Evolutionary conservation across 2,329 filamentous ascomycete species (phyloP).

Genomic region (Alternaria viburni): DNA sequence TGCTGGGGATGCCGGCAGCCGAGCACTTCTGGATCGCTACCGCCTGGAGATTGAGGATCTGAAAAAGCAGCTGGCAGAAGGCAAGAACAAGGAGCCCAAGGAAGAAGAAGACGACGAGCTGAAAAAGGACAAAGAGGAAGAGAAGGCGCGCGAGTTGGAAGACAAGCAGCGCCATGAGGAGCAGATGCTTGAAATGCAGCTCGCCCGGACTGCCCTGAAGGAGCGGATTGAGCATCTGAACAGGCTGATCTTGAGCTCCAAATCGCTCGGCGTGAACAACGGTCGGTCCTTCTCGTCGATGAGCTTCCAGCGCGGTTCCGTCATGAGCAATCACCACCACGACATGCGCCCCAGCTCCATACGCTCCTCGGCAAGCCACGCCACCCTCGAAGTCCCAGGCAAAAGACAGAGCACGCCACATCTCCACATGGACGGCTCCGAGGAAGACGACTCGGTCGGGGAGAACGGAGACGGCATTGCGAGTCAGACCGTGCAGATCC

Average conservation of each 20-base stretch:
- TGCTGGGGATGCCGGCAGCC: slow-evolving; percentile 79
- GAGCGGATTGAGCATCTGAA: slow-evolving; percentile 98
- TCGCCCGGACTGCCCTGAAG: slow-evolving; percentile 92
- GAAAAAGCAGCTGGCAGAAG: slow-evolving; percentile 78
- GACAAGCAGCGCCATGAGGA: slow-evolving; percentile 89
- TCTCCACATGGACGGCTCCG: slow-evolving; percentile 40
- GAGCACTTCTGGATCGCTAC: slow-evolving; percentile 89
- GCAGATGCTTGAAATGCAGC: slow-evolving; percentile 98
- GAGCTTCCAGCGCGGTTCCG: slow-evolving; percentile 48
- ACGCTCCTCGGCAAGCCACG: slow-evolving; percentile 48
- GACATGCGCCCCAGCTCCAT: slow-evolving; percentile 58
- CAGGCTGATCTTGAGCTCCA: slow-evolving; percentile 91
- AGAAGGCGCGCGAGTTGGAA: slow-evolving; percentile 69
- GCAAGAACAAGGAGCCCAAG: slow-evolving; percentile 65
- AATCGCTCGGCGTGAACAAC: slow-evolving; percentile 89
- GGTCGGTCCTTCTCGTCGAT: slow-evolving; percentile 51
- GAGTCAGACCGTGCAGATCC: slow-evolving; percentile 81
- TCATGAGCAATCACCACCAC: slow-evolving; percentile 49
- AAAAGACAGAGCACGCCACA: slow-evolving; percentile 32
- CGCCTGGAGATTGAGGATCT: slow-evolving; percentile 90
- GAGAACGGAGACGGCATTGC: slow-evolving; percentile 89
- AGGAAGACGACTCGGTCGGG: slow-evolving; percentile 64
- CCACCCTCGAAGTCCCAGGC: slow-evolving; percentile 50
- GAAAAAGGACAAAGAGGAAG: slow-evolving; percentile 73
- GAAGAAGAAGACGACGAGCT: slow-evolving; percentile 57